phyloP scores from a whole-genome alignment of 202 grass and related monocot genomes.

The Digitaria exilis region DNA sequence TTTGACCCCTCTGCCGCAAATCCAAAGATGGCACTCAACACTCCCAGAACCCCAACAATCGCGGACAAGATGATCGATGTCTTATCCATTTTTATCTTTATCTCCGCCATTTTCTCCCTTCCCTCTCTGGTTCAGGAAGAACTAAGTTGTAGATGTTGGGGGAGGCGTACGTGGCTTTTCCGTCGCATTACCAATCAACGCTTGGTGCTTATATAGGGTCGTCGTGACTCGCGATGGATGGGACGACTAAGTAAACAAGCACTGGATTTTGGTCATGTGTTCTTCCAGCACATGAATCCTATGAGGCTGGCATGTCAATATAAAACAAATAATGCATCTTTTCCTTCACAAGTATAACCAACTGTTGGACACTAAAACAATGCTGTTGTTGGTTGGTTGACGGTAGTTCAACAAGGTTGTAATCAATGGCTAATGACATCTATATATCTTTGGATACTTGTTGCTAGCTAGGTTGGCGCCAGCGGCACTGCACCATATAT shows the following conservation, averaged over 20 bases:
- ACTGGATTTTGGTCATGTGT: neutral
- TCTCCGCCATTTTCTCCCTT: neutral
- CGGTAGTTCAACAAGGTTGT: neutral
- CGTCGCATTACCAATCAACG: neutral
- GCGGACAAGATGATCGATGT: conserved; percentile 38
- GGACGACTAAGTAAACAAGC: neutral
- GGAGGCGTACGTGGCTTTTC: neutral
- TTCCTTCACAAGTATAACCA: neutral
- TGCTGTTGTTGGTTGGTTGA: neutral
- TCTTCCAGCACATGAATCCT: neutral
- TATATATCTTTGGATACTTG: neutral
- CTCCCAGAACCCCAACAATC: conserved; percentile 41
- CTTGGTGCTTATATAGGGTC: neutral
- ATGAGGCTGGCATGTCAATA: neutral
- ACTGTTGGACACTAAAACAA: neutral
- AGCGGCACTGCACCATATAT: neutral
- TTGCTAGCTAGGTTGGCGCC: too few relatives aligned
- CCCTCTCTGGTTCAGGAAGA: neutral
- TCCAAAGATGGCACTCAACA: conserved; percentile 53
- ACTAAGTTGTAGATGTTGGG: neutral
- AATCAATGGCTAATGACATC: neutral
- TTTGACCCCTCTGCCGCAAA: conserved; percentile 66
- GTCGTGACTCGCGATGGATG: neutral
- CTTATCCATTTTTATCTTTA: conserved; percentile 45
- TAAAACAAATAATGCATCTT: neutral